Conservation (phyloP, 305 asterid genomes). For the Fraxinus latifolia region DNA sequence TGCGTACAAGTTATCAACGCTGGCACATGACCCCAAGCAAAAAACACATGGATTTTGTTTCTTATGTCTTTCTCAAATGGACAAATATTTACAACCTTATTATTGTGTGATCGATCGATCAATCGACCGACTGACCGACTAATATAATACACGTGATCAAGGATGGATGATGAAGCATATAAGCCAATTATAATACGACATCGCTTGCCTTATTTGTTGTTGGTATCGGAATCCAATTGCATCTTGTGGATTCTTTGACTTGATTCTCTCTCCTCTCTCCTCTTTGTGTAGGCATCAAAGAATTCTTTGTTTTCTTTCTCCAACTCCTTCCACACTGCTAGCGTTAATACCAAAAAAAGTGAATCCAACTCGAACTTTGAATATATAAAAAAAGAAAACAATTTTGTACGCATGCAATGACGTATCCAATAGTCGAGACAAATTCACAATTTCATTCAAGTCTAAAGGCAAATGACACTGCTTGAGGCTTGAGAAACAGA, state of each 20-base stretch:
- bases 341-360: background rate
- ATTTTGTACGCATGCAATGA: too few relatives aligned
- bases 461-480: background rate
- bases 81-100: background rate
- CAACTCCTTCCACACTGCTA: conserved; percentile 83
- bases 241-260: conserved; percentile 38
- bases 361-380: background rate
- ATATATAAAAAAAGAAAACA: too few relatives aligned
- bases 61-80: background rate
- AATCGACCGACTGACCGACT: too few relatives aligned
- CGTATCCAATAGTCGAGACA: background rate
- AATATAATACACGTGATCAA: background rate
- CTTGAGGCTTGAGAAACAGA: background rate
- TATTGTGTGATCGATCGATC: background rate
- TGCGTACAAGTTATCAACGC: background rate
- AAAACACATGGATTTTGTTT: background rate
- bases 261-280: conserved; percentile 37
- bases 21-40: background rate
- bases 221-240: conserved; percentile 42
- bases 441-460: background rate
- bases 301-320: conserved; percentile 83
- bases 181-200: background rate
- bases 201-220: conserved; percentile 13
- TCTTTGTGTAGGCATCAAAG: conserved; percentile 54
- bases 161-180: background rate